phyloP scores from a whole-genome alignment of 163 green algal genomes.

The Dunaliella salina region DNA sequence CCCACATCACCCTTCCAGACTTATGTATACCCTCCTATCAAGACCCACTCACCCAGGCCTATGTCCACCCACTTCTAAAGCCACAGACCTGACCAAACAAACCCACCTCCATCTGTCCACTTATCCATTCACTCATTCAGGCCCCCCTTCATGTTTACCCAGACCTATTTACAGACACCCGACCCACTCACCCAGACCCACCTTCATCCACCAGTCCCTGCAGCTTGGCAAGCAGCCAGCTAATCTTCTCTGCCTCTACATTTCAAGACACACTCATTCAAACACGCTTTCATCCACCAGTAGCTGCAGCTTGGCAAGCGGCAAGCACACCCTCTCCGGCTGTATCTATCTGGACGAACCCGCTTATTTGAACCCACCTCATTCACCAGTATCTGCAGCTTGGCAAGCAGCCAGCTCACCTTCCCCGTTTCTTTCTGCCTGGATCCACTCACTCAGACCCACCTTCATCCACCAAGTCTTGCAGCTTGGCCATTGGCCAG shows the following conservation, averaged over 20 bases:
- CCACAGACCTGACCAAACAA: too few relatives aligned
- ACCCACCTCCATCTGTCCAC: too few relatives aligned
- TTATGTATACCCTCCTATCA: too few relatives aligned
- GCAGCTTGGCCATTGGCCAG: conserved; percentile 59
- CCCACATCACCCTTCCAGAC: too few relatives aligned
- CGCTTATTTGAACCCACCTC: too few relatives aligned
- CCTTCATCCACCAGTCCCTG: conserved; percentile 4
- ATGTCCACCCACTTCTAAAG: too few relatives aligned
- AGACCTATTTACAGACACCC: too few relatives aligned
- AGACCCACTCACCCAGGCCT: too few relatives aligned
- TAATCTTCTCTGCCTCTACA: conserved; percentile 64
- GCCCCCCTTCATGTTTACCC: background rate
- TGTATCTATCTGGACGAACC: too few relatives aligned
- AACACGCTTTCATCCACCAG: background rate
- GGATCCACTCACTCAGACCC: background rate
- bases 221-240: conserved; percentile 5
- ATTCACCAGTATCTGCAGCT: conserved; percentile 3
- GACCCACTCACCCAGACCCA: background rate
- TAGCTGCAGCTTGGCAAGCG: conserved; percentile 16
- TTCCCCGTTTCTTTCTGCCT: conserved; percentile 62
- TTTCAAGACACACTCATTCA: too few relatives aligned
- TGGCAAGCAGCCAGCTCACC: conserved; percentile 61
- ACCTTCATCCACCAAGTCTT: conserved; percentile 1
- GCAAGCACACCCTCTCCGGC: too few relatives aligned
- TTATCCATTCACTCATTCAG: too few relatives aligned